phyloP scores from a whole-genome alignment of 192 early-diverging fungal species.

The Irineochytrium annulatum region DNA sequence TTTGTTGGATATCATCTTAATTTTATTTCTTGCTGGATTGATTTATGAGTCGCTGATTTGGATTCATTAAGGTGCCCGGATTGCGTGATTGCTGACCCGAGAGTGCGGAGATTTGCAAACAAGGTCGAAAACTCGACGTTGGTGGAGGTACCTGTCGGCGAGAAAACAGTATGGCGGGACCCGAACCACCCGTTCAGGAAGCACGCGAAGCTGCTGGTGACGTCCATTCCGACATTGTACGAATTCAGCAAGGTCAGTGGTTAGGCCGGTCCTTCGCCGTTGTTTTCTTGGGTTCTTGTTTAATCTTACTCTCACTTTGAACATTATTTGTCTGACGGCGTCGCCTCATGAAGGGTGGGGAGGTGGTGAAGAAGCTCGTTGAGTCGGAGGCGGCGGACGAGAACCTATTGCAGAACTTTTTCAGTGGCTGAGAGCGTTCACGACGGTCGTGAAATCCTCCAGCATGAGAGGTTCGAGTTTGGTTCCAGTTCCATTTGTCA shows the following conservation, averaged over 20 bases:
- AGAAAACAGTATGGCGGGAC: constrained; percentile 14
- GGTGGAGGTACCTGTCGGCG: constrained; percentile 15
- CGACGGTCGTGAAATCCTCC: no score
- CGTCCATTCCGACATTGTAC: constrained; percentile 18
- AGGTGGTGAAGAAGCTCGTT: constrained; percentile 14
- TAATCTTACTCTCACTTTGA: no score
- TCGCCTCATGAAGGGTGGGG: no score
- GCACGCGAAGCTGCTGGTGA: constrained; percentile 8
- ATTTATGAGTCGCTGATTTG: no score
- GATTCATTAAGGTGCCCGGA: constrained; percentile 11
- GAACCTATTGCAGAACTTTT: neutral
- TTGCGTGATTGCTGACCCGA: constrained; percentile 14
- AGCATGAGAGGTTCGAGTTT: no score
- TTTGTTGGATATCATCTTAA: neutral
- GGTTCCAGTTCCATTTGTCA: no score
- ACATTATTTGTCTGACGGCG: no score
- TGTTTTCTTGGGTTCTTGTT: neutral
- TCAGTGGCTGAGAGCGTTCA: no score
- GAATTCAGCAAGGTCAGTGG: constrained; percentile 21
- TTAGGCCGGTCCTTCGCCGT: neutral
- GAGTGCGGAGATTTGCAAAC: neutral
- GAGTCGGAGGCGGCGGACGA: constrained; percentile 13
- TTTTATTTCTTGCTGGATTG: no score
- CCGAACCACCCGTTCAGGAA: constrained; percentile 16
- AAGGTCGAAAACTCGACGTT: constrained; percentile 1